These are phyloP conservation scores for Magnolia sinica DNA, from an alignment of 164 flowering plant species.

Conservation along the genomic window DNA sequence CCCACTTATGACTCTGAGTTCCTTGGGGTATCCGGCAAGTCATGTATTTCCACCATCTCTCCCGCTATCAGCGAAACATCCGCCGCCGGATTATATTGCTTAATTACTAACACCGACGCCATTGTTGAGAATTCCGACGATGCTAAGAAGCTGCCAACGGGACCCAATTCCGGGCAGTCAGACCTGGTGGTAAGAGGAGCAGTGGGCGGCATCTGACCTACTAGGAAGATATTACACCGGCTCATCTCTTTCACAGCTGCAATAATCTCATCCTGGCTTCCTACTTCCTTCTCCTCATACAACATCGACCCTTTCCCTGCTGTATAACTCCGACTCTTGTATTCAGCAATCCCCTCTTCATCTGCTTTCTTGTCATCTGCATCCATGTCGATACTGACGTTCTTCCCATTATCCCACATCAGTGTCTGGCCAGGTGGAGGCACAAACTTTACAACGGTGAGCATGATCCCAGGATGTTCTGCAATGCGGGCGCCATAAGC, in stretches of 20 bases:
- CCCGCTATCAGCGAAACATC: slow-evolving; percentile 10
- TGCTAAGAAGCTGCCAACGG: slow-evolving; percentile 40
- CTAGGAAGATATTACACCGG: slow-evolving; percentile 40
- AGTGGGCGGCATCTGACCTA: slow-evolving; percentile 39
- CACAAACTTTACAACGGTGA: slow-evolving; percentile 28
- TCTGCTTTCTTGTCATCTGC: slow-evolving; percentile 16
- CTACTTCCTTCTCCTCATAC: slow-evolving; percentile 31
- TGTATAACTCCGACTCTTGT: not conserved
- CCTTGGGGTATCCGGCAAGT: slow-evolving; percentile 21
- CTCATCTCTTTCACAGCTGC: slow-evolving; percentile 16
- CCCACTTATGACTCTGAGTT: not conserved
- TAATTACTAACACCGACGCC: slow-evolving; percentile 47
- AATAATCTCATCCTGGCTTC: slow-evolving; percentile 17
- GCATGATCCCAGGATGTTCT: slow-evolving; percentile 51
- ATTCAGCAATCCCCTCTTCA: slow-evolving; percentile 15
- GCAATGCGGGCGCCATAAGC: slow-evolving; percentile 41
- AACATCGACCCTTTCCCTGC: slow-evolving; percentile 11
- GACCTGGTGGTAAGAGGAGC: slow-evolving; percentile 12
- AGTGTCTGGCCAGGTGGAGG: slow-evolving; percentile 14
- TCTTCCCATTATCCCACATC: not conserved
- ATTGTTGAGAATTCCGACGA: slow-evolving; percentile 32
- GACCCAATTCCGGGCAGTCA: slow-evolving; percentile 51
- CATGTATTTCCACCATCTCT: slow-evolving; percentile 11
- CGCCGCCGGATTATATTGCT: slow-evolving; percentile 30
- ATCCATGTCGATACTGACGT: slow-evolving; percentile 1